phyloP scores from a whole-genome alignment of 352 stramenopile genomes.

The Phytophthora cactorum region DNA sequence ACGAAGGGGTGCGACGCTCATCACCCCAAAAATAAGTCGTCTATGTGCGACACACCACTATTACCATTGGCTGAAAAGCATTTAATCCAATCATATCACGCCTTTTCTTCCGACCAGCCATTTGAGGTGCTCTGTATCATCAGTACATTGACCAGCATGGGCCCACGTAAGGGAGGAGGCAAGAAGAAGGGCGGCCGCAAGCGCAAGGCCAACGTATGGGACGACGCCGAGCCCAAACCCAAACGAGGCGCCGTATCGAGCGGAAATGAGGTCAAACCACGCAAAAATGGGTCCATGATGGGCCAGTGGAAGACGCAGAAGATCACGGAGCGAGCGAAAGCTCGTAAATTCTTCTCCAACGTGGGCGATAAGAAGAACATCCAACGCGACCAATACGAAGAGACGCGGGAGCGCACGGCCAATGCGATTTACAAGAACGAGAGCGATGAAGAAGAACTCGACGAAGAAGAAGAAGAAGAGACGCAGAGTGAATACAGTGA shows the following conservation, averaged over 20 bases:
- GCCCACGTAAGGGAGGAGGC: slow-evolving; percentile 36
- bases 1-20: slow-evolving; percentile 1
- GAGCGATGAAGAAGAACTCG: slow-evolving; percentile 19
- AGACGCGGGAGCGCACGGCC: slow-evolving; percentile 37
- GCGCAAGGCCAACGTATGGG: slow-evolving; percentile 61
- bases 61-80: slow-evolving; percentile 17
- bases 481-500: slow-evolving; percentile 11
- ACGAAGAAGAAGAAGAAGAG: background rate
- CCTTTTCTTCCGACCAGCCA: slow-evolving; percentile 30
- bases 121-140: slow-evolving; percentile 5
- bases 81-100: slow-evolving; percentile 27
- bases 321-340: slow-evolving; percentile 47
- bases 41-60: slow-evolving; percentile 1
- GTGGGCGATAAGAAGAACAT: slow-evolving; percentile 56
- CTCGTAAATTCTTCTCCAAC: slow-evolving; percentile 48
- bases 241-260: slow-evolving; percentile 14
- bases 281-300: slow-evolving; percentile 64
- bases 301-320: slow-evolving; percentile 79
- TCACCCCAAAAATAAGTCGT: slow-evolving; percentile 27
- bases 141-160: slow-evolving; percentile 30
- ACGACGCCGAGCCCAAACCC: slow-evolving; percentile 40
- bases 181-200: slow-evolving; percentile 56
- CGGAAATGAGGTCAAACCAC: background rate
- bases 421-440: slow-evolving; percentile 53
- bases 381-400: slow-evolving; percentile 50